Evolutionary conservation across 805 yeast species (phyloP), one percentile per base, ranked within the genome.

Genomic region (Sugiyamaella boreocaroliniensis): DNA sequence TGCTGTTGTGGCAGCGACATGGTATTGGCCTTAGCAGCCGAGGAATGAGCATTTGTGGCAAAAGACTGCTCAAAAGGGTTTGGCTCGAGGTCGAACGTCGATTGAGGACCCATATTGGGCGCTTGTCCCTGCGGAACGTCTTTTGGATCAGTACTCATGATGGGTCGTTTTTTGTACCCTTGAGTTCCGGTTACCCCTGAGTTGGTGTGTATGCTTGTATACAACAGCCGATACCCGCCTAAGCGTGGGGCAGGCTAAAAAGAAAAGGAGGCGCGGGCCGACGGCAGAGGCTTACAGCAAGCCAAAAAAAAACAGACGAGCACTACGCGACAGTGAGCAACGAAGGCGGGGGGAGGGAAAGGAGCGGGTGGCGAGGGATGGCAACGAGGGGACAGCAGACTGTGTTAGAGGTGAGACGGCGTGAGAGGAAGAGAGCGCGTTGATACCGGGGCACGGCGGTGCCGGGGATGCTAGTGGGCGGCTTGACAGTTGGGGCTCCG

Each of bases 61-160:
- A 92, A 92, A 48, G 96, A 86, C 68, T 85, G 86, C 68, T 92
- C 99, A 66, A 92, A 92, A 4, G 97, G 97, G 63, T 92, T 92
- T 9, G 93, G 96, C 68, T 93, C 99, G 54, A 89, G 73, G 55
- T 85, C 92, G 62, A 88, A 42, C 8, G 26, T 22, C 26, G 26
- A 22, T 32, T 32, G 37, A 14, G n/a, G 37, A 10, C n/a, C 37
- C n/a, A n/a, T n/a, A n/a, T n/a, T n/a, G 12, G 37, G 37, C 10
- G 37, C 37, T 11, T 32, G 37, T 4, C 37, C 37, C 37, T 2
- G 11, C 12, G 37, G 37, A 9, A 14, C 37, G 11, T 32, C 37
- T 14, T 32, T 32, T 32, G 37, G n/a, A 14, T 32, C 37, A 22
- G 26, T 22, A 22, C 26, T 22, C 26, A 22, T 22, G 26, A 6